These are phyloP conservation scores for Colletotrichum horii DNA, from an alignment of 2,329 filamentous ascomycete genomes.

Conservation along the genomic window DNA sequence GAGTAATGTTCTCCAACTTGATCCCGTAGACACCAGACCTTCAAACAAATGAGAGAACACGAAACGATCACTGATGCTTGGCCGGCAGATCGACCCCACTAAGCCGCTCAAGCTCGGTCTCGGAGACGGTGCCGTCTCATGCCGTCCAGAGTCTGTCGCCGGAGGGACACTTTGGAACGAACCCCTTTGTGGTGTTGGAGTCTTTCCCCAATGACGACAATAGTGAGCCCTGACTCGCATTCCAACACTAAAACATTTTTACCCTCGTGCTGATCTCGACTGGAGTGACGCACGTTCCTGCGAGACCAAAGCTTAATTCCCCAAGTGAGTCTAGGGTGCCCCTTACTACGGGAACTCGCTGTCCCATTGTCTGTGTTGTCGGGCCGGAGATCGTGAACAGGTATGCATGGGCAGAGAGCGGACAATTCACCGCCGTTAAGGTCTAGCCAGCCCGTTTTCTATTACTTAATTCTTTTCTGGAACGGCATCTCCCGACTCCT, in stretches of 20 bases:
- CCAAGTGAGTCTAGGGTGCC: neutral
- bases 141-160: neutral
- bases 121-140: neutral
- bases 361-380: neutral
- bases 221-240: neutral
- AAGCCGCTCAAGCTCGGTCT: neutral
- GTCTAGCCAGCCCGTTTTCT: neutral
- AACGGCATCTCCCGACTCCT: neutral
- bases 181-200: neutral
- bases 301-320: neutral
- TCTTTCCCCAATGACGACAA: neutral
- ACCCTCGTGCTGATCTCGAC: constrained; percentile 7
- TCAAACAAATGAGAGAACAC: neutral
- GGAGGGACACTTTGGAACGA: neutral
- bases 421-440: neutral
- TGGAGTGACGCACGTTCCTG: constrained; percentile 13
- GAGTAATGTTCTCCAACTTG: neutral
- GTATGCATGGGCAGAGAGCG: neutral
- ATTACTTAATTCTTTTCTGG: neutral
- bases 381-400: neutral
- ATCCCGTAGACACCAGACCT: neutral
- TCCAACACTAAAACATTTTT: neutral
- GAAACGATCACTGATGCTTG: constrained; percentile 1
- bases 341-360: neutral
- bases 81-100: neutral